Conservation (phyloP, 2,329 filamentous ascomycete genomes). For the Plenodomus tracheiphilus region DNA sequence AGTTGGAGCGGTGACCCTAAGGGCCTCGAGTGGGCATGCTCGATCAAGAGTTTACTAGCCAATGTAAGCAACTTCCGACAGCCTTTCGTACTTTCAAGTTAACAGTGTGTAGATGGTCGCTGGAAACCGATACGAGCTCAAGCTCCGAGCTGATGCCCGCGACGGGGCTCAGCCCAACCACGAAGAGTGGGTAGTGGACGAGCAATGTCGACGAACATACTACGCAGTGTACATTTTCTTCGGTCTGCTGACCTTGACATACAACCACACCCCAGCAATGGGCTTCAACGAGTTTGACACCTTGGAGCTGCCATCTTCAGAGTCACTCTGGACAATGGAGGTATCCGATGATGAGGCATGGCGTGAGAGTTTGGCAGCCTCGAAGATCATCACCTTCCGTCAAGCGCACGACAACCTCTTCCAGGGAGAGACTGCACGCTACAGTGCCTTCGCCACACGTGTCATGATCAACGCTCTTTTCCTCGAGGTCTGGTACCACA, state of each 20-base stretch:
- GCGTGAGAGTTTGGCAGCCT: conserved; percentile 74
- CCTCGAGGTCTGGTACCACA: conserved; percentile 98
- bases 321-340: conserved; percentile 90
- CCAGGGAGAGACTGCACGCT: conserved; percentile 85
- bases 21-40: conserved; percentile 97
- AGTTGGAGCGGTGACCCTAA: conserved; percentile 99
- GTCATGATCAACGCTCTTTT: conserved; percentile 99
- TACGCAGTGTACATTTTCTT: conserved; percentile 99
- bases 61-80: conserved; percentile 53
- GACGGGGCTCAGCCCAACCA: conserved; percentile 75
- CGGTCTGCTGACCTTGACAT: conserved; percentile 88
- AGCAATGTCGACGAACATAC: conserved; percentile 94
- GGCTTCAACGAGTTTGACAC: conserved; percentile 98
- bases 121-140: conserved; percentile 93
- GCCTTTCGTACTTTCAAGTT: neutral
- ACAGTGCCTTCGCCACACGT: conserved; percentile 94
- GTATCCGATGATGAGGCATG: conserved; percentile 78
- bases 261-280: conserved; percentile 97
- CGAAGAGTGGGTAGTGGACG: conserved; percentile 93
- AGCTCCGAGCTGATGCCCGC: conserved; percentile 87
- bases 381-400: conserved; percentile 81
- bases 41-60: conserved; percentile 94
- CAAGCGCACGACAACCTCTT: conserved; percentile 94
- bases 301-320: conserved; percentile 86
- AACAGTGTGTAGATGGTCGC: conserved; percentile 71